phyloP scores from a whole-genome alignment of 495 filamentous ascomycete species.

The Penicillium soppii region DNA sequence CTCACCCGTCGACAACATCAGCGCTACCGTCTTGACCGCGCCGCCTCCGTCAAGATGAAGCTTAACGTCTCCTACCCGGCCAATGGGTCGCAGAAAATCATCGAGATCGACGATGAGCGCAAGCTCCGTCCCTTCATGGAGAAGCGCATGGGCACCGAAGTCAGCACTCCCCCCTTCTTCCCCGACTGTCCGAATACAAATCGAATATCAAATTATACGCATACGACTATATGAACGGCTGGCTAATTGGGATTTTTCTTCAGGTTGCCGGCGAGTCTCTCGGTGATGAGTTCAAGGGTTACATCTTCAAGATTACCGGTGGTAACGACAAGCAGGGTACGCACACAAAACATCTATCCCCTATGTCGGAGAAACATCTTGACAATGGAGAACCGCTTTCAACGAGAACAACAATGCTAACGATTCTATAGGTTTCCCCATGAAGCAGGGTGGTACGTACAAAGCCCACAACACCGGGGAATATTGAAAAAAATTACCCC shows the following conservation, averaged over 20 bases:
- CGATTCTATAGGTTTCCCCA: conserved; percentile 72
- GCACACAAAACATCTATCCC: conserved; percentile 6
- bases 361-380: background rate
- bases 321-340: conserved; percentile 99
- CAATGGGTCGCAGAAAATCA: conserved; percentile 98
- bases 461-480: conserved; percentile 8
- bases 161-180: conserved; percentile 45
- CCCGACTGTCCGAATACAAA: conserved; percentile 5
- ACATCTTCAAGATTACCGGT: conserved; percentile 86
- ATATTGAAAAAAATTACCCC: conserved; percentile 3
- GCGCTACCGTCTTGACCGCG: conserved; percentile 55
- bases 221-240: conserved; percentile 22
- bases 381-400: background rate
- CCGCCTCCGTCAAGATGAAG: conserved; percentile 68
- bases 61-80: conserved; percentile 97
- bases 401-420: conserved; percentile 24
- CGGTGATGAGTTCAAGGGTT: conserved; percentile 98
- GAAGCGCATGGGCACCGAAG: conserved; percentile 96
- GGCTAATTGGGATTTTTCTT: conserved; percentile 39
- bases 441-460: conserved; percentile 92
- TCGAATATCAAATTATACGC: conserved; percentile 9
- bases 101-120: conserved; percentile 98
- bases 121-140: conserved; percentile 84
- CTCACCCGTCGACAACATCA: conserved; percentile 48
- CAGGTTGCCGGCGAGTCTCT: conserved; percentile 77